Conservation (phyloP, 306 rosid genomes). For the Crotalaria pallida region DNA sequence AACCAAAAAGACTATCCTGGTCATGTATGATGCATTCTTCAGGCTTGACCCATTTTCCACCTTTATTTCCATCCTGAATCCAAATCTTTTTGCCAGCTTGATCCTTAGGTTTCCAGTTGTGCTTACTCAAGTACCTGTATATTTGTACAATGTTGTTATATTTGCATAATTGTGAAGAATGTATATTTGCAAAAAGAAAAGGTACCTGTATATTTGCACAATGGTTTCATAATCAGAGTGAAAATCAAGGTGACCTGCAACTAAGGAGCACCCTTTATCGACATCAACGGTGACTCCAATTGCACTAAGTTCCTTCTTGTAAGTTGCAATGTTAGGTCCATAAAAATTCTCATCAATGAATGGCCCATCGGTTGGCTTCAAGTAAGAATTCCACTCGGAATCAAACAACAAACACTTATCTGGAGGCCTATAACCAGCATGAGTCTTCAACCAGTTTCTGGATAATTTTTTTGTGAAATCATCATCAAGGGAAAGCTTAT, state of each 20-base stretch:
- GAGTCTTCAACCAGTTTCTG: constrained; percentile 57
- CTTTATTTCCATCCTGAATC: constrained; percentile 39
- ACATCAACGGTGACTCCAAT: constrained; percentile 48
- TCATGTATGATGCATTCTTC: constrained; percentile 51
- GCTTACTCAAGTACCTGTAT: constrained; percentile 38
- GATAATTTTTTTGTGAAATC: constrained; percentile 36
- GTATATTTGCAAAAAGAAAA: too few species aligned
- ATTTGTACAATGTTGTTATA: constrained; percentile 44
- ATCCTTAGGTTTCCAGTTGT: constrained; percentile 42
- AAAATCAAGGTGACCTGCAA: constrained; percentile 38
- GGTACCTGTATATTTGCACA: constrained; percentile 39
- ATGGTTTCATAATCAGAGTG: constrained; percentile 30
- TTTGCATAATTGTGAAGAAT: constrained; percentile 32
- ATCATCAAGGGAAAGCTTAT: constrained; percentile 7
- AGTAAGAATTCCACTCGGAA: constrained; percentile 31
- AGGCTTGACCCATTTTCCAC: constrained; percentile 42
- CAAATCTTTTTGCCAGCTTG: constrained; percentile 41
- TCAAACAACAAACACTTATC: constrained; percentile 43
- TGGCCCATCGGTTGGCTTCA: constrained; percentile 57
- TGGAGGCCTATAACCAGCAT: constrained; percentile 50
- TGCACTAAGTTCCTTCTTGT: constrained; percentile 42
- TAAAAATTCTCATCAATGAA: constrained; percentile 55
- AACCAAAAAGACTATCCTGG: constrained; percentile 46
- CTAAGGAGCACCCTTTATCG: constrained; percentile 33
- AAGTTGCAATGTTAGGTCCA: constrained; percentile 37